phyloP scores from a whole-genome alignment of 441 rosid species.

The Brassica balearica region DNA sequence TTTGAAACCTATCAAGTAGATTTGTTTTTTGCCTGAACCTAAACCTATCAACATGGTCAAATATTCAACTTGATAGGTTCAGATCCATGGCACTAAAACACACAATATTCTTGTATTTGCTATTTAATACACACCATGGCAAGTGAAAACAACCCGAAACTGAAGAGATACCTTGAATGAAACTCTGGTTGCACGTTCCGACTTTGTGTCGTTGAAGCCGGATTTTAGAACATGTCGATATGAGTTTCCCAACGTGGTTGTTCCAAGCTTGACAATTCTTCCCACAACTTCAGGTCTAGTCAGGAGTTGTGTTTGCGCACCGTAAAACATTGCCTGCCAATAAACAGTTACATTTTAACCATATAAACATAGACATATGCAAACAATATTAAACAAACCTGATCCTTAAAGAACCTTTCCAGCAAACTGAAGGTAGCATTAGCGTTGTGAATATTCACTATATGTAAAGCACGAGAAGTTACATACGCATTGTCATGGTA shows the following conservation, averaged over 20 bases:
- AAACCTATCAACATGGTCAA: too few relatives aligned
- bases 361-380: conserved; percentile 2
- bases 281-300: conserved; percentile 59
- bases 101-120: neutral
- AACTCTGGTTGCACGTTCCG: conserved; percentile 72
- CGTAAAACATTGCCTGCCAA: conserved; percentile 65
- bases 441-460: conserved; percentile 58
- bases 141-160: neutral
- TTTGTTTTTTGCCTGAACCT: too few relatives aligned
- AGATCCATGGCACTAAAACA: too few relatives aligned
- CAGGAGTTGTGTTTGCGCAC: conserved; percentile 54
- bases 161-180: conserved; percentile 72
- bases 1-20: too few relatives aligned
- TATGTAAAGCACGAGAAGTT: conserved; percentile 81
- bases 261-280: conserved; percentile 60
- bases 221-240: conserved; percentile 52
- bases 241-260: conserved; percentile 57
- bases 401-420: conserved; percentile 73
- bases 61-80: too few relatives aligned
- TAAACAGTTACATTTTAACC: conserved; percentile 1
- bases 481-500: conserved; percentile 85
- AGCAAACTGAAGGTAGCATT: conserved; percentile 65
- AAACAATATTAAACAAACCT: conserved; percentile 45
- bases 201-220: conserved; percentile 57
- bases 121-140: neutral